Conservation (phyloP, 805 yeast species). For the Lipomyces sp. region DNA sequence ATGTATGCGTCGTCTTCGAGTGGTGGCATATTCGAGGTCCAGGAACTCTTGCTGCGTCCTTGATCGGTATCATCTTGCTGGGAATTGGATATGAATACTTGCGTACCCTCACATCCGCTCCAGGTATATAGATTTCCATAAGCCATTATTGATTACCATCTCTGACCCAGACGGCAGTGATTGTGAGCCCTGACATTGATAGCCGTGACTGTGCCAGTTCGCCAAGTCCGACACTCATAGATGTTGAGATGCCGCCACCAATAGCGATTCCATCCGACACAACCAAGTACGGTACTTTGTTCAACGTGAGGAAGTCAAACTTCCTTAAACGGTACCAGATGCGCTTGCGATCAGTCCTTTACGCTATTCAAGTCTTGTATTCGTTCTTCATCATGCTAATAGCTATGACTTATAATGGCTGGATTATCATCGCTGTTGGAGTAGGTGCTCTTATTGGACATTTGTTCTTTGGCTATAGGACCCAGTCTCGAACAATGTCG, state of each 20-base stretch:
- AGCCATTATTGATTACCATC: background rate
- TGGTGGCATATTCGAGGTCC: constrained; percentile 78
- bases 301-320: background rate
- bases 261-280: background rate
- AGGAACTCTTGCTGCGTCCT: constrained; percentile 56
- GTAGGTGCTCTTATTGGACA: constrained; percentile 73
- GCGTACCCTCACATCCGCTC: constrained; percentile 40
- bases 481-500: constrained; percentile 16
- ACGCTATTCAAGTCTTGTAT: constrained; percentile 70
- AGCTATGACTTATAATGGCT: constrained; percentile 52
- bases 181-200: background rate
- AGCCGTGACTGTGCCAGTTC: background rate
- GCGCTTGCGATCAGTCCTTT: constrained; percentile 45
- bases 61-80: constrained; percentile 54
- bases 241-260: background rate
- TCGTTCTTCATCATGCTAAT: constrained; percentile 54
- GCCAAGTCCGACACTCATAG: background rate
- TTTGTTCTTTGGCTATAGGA: background rate
- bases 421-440: constrained; percentile 76
- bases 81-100: constrained; percentile 66
- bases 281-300: background rate
- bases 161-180: constrained; percentile 1
- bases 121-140: background rate
- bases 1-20: constrained; percentile 70
- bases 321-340: constrained; percentile 8